Conservation (phyloP, 1,284 basidiomycete genomes). For the Moniliophthora roreri region DNA sequence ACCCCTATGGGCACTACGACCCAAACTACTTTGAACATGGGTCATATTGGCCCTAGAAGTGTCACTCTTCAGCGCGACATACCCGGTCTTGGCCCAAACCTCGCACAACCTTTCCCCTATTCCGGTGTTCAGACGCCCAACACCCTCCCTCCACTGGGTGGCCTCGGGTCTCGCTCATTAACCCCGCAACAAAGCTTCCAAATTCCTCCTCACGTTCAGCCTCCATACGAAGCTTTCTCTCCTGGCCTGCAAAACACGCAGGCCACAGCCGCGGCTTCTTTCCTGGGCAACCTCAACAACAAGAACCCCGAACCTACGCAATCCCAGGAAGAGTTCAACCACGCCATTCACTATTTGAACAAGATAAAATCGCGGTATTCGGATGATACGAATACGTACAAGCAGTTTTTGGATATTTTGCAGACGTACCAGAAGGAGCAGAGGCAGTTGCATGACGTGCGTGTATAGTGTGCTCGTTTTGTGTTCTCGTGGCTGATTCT, state of each 20-base stretch:
- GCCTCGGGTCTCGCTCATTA: constrained; percentile 37
- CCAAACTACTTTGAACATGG: constrained; percentile 45
- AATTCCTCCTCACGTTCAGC: constrained; percentile 31
- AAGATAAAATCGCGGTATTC: constrained; percentile 96
- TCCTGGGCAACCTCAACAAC: constrained; percentile 56
- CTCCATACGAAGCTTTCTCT: constrained; percentile 36
- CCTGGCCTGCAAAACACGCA: constrained; percentile 34
- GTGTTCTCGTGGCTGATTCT: constrained; percentile 9
- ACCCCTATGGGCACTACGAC: constrained; percentile 87
- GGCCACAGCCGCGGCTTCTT: constrained; percentile 57
- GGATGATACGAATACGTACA: constrained; percentile 95
- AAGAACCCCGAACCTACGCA: constrained; percentile 43
- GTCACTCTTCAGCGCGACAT: constrained; percentile 28
- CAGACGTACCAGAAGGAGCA: constrained; percentile 98
- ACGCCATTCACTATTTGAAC: constrained; percentile 97
- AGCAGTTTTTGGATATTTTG: constrained; percentile 96
- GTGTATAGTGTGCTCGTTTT: constrained; percentile 28
- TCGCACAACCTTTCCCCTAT: constrained; percentile 18
- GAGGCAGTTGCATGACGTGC: constrained; percentile 83
- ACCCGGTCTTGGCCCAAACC: constrained; percentile 20
- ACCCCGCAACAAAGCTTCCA: constrained; percentile 41
- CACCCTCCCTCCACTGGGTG: constrained; percentile 25
- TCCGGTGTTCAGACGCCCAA: constrained; percentile 15
- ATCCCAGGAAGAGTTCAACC: constrained; percentile 83
- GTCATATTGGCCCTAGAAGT: constrained; percentile 23